phyloP scores from a whole-genome alignment of 1,284 basidiomycete species.

The Melanopsichium pennsylvanicum region DNA sequence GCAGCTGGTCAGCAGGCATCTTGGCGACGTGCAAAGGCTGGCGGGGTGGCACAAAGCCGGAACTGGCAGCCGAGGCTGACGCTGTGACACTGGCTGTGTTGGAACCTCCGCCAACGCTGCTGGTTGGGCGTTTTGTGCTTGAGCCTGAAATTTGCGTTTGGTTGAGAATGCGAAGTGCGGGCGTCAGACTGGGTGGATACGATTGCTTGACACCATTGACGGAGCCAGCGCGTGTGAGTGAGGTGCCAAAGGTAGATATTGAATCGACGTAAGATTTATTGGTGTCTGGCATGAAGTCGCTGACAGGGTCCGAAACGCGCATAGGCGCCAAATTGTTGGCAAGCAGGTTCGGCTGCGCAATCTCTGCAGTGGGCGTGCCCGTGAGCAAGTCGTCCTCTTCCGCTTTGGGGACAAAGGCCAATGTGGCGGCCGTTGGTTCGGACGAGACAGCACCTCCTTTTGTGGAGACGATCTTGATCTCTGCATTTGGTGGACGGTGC shows the following conservation, averaged over 20 bases:
- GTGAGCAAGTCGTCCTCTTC: conserved; percentile 34
- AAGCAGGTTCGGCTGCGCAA: conserved; percentile 7
- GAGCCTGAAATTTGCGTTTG: conserved; percentile 4
- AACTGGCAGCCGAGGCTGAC: conserved; percentile 32
- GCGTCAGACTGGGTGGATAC: conserved; percentile 26
- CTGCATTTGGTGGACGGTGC: conserved; percentile 48
- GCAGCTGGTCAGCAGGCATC: conserved; percentile 36
- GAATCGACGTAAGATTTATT: conserved; percentile 39
- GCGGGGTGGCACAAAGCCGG: conserved; percentile 33
- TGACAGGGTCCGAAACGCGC: conserved; percentile 27
- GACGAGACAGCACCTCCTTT: conserved; percentile 22
- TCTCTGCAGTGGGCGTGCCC: conserved; percentile 18
- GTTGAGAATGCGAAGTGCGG: conserved; percentile 21
- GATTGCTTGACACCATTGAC: conserved; percentile 5
- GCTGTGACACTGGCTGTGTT: conserved; percentile 28
- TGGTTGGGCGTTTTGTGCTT: conserved; percentile 1
- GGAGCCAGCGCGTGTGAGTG: conserved; percentile 17
- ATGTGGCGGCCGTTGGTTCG: conserved; percentile 4
- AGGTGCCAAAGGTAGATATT: conserved; percentile 8
- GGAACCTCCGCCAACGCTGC: conserved; percentile 27
- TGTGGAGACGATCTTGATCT: conserved; percentile 30
- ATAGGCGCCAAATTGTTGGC: conserved; percentile 13
- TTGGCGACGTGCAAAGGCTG: conserved; percentile 39
- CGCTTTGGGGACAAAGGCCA: conserved; percentile 34
- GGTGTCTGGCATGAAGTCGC: conserved; percentile 45